Base-by-base conservation (phyloP, 495 filamentous ascomycete species). In the Elasticomyces elasticus region DNA sequence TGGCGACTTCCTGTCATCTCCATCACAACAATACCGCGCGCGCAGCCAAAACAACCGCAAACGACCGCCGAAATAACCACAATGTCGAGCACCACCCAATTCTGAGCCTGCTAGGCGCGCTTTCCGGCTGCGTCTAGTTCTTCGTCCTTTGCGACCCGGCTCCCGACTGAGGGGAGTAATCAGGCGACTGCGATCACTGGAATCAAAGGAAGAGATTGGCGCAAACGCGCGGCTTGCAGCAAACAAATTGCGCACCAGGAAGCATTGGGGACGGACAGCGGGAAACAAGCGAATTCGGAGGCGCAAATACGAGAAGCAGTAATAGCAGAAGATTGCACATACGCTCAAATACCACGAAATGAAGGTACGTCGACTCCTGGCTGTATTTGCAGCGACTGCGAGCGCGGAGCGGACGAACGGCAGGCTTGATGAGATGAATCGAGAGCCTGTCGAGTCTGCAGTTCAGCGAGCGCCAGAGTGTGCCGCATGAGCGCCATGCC, bases 321-420 rank as follows among this genome's bases (percentile, higher is more conserved):
- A 5, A 28, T n/a, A 49, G 5, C 20, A 27, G 25, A 49, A 10
- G 2, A 25, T 25, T 6, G 25, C 24, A 15, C 31, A 19, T 49
- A 27, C 24, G 27, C 27, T 19, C 15, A 13, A 25, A 28, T 7
- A 31, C 47, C 37, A 22, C 59, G 56, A 52, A 15, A 67, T 67
- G 64, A 67, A 67, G 64, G 64, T 67, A 30, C 33, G 62, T 56
- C 11, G 24, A 26, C 9, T 19, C 51, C 31, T 25, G 20, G 28
- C 25, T 23, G 35, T 4, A 19, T 24, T 23, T n/a, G 24, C 38
- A 44, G 40, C 17, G 35, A 28, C 13, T 23, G 48, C 48, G 48
- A 2, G 31, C 24, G 27, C 3, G 24, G 6, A 24, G 19, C 23
- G 50, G 35, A 24, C 50, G 17, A 24, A 3, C 33, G 24, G 52